Conservation (phyloP, 2,329 filamentous ascomycete genomes). For the Aplosporella prunicola region DNA sequence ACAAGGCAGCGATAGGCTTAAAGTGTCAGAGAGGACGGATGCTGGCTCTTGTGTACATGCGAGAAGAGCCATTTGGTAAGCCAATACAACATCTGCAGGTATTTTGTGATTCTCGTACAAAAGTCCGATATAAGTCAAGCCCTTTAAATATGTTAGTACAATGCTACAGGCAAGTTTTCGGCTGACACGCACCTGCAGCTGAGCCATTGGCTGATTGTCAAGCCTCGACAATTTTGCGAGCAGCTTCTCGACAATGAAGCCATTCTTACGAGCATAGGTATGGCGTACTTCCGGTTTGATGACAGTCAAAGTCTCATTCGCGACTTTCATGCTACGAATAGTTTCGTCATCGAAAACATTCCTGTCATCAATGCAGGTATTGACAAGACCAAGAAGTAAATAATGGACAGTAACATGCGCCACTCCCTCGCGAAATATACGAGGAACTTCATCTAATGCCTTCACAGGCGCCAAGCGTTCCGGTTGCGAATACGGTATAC, state of each 20-base stretch:
- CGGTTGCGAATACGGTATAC: too few species aligned
- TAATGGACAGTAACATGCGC: too few species aligned
- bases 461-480: too few species aligned
- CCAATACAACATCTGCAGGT: conserved; percentile 15
- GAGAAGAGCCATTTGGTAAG: conserved; percentile 18
- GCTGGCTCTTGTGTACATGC: conserved; percentile 7
- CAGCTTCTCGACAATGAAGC: conserved; percentile 16
- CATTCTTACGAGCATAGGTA: neutral
- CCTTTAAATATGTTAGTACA: conserved; percentile 11
- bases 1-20: neutral
- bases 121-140: conserved; percentile 21
- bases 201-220: conserved; percentile 16
- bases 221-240: conserved; percentile 19
- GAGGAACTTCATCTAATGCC: too few species aligned
- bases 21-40: conserved; percentile 1
- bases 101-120: conserved; percentile 17
- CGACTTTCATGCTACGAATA: conserved; percentile 24
- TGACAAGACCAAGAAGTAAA: too few species aligned
- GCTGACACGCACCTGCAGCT: conserved; percentile 17
- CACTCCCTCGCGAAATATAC: too few species aligned
- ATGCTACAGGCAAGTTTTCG: neutral
- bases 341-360: conserved; percentile 21
- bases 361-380: too few species aligned
- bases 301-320: conserved; percentile 6
- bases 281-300: conserved; percentile 1